A percentile compares a stretch with the other conserved stretches of the same genome.
phyloP scores from a whole-genome alignment of 1,284 basidiomycete genomes.

The Mycena citricolor region DNA sequence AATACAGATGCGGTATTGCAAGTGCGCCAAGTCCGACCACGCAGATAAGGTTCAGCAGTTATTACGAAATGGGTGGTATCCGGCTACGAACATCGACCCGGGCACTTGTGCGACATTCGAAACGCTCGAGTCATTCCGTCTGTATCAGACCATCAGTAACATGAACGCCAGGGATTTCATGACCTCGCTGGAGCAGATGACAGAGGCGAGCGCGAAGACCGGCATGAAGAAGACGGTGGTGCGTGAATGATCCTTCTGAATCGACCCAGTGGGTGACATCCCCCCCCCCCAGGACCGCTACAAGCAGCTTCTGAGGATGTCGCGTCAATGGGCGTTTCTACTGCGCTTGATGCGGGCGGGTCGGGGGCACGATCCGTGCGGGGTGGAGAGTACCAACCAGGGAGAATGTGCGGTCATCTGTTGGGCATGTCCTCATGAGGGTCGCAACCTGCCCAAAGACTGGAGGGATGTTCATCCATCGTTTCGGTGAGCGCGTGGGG shows the following conservation, averaged over 20 bases:
- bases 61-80: conserved; percentile 9
- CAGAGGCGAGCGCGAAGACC: neutral
- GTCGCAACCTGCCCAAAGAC: conserved; percentile 6
- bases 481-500: conserved; percentile 1
- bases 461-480: conserved; percentile 6
- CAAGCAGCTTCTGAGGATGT: conserved; percentile 13
- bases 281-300: conserved; percentile 8
- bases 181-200: neutral
- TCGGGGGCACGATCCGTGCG: neutral
- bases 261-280: neutral
- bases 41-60: conserved; percentile 2
- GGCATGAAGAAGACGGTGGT: neutral
- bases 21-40: neutral
- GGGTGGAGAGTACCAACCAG: neutral
- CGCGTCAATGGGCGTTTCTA: conserved; percentile 14
- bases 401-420: conserved; percentile 2
- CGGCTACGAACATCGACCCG: conserved; percentile 5
- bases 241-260: neutral
- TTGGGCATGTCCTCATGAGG: conserved; percentile 14
- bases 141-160: conserved; percentile 1
- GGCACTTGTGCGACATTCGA: conserved; percentile 4
- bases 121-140: neutral
- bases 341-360: conserved; percentile 4
- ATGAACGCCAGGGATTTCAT: conserved; percentile 11
- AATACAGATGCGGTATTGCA: conserved; percentile 2